Percentiles rank a stretch among this genome's conserved stretches.
Conservation (phyloP, 345 rosid species). For the Arabis hirsuta region DNA sequence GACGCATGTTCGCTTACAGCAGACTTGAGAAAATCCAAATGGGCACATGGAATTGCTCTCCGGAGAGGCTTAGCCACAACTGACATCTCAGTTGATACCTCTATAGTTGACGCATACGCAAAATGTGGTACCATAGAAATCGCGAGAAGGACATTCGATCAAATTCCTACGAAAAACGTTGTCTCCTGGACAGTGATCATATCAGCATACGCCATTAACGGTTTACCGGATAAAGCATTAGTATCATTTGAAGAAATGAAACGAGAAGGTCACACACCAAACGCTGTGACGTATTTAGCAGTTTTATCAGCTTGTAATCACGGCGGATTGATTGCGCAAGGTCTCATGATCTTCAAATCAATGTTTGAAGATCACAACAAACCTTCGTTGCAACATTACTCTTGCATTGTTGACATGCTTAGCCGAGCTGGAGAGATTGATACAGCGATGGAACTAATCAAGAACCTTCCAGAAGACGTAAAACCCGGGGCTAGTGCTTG, state of each 20-base stretch:
- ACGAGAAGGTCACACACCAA: slow-evolving; percentile 54
- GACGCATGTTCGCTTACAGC: slow-evolving; percentile 69
- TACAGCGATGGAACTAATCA: slow-evolving; percentile 54
- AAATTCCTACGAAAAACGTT: slow-evolving; percentile 49
- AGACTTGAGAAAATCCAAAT: slow-evolving; percentile 59
- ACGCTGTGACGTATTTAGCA: slow-evolving; percentile 60
- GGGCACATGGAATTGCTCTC: slow-evolving; percentile 72
- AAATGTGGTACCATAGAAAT: slow-evolving; percentile 59
- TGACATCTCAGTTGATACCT: slow-evolving; percentile 63
- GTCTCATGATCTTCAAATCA: slow-evolving; percentile 61
- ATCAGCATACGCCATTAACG: slow-evolving; percentile 70
- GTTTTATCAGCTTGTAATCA: slow-evolving; percentile 76
- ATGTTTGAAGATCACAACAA: slow-evolving; percentile 49
- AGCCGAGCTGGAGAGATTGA: slow-evolving; percentile 67
- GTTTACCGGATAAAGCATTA: slow-evolving; percentile 62
- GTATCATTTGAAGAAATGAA: slow-evolving; percentile 58
- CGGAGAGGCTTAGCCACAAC: slow-evolving; percentile 53
- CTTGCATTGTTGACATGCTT: slow-evolving; percentile 73
- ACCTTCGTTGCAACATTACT: slow-evolving; percentile 62
- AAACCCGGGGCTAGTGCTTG: slow-evolving; percentile 59
- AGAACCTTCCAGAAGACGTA: slow-evolving; percentile 49
- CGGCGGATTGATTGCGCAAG: slow-evolving; percentile 66
- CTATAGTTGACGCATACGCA: slow-evolving; percentile 67
- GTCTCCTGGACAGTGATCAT: slow-evolving; percentile 78
- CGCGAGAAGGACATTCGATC: slow-evolving; percentile 63